phyloP scores from a whole-genome alignment of 129 eudicot genomes.

The Tanacetum coccineum region DNA sequence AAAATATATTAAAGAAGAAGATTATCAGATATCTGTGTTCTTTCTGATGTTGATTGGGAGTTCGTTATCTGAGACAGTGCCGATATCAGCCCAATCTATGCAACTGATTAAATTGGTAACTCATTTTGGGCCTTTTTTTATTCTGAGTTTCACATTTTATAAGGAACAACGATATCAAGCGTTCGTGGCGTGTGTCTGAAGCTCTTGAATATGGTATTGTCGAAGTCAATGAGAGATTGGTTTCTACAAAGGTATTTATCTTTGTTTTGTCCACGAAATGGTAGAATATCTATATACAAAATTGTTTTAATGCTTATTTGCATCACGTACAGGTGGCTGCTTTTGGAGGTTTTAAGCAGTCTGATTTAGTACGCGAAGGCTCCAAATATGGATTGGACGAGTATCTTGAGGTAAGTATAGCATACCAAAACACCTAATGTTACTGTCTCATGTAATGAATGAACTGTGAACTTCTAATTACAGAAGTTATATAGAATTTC shows the following conservation, averaged over 20 bases:
- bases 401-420: constrained; percentile 77
- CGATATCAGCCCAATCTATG: too few relatives aligned
- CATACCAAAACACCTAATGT: neutral
- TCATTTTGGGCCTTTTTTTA: too few relatives aligned
- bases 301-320: constrained; percentile 11
- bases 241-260: constrained; percentile 72
- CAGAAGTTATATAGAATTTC: too few relatives aligned
- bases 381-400: constrained; percentile 92
- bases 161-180: constrained; percentile 41
- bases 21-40: too few relatives aligned
- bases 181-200: constrained; percentile 91
- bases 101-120: too few relatives aligned
- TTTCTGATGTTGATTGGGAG: too few relatives aligned
- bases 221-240: constrained; percentile 88
- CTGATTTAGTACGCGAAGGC: constrained; percentile 96
- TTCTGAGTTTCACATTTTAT: too few relatives aligned
- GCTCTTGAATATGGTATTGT: constrained; percentile 95
- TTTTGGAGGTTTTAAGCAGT: constrained; percentile 90
- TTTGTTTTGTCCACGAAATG: neutral
- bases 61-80: too few relatives aligned
- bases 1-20: too few relatives aligned
- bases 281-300: too few relatives aligned
- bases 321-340: constrained; percentile 71
- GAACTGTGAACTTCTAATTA: neutral
- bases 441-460: neutral